Percentiles rank a stretch among this genome's conserved stretches.
Conservation (phyloP, 2,329 filamentous ascomycete genomes). For the Hymenoscyphus salicellus region DNA sequence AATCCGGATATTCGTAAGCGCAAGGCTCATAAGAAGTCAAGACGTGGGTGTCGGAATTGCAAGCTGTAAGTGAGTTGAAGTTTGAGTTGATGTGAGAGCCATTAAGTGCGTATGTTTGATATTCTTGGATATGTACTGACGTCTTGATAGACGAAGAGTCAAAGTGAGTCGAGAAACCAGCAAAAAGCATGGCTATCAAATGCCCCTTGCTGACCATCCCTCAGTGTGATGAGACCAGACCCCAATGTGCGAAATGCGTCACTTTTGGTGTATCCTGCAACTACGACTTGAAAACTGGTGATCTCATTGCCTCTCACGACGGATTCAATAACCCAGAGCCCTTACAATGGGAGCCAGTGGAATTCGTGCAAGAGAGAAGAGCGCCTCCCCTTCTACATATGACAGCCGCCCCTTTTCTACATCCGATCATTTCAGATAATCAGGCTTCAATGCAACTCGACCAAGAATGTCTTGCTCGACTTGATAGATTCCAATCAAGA, state of each 20-base stretch:
- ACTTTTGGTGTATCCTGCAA: conserved; percentile 48
- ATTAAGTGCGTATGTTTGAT: not conserved
- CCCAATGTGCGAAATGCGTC: conserved; percentile 48
- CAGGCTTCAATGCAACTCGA: conserved; percentile 20
- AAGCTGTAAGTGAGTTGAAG: conserved; percentile 39
- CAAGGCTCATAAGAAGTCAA: conserved; percentile 50
- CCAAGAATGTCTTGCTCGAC: conserved; percentile 33
- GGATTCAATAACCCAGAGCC: not conserved
- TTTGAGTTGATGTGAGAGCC: not conserved
- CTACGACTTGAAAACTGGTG: conserved; percentile 38
- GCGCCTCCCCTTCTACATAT: not conserved
- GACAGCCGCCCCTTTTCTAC: not conserved
- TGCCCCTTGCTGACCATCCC: not conserved
- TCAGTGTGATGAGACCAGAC: conserved; percentile 54
- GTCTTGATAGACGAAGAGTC: conserved; percentile 39
- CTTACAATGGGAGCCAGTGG: not conserved
- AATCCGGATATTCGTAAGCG: conserved; percentile 16
- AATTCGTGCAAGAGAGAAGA: not conserved
- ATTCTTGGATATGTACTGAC: not conserved
- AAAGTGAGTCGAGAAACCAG: conserved; percentile 41
- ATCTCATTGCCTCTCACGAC: conserved; percentile 23
- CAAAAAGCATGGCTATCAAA: not conserved
- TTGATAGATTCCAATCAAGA: conserved; percentile 44
- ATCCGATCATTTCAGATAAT: not conserved
- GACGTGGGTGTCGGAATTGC: conserved; percentile 54